Conservation (phyloP, 73 alveolate genomes). For the Breviolum minutum region DNA sequence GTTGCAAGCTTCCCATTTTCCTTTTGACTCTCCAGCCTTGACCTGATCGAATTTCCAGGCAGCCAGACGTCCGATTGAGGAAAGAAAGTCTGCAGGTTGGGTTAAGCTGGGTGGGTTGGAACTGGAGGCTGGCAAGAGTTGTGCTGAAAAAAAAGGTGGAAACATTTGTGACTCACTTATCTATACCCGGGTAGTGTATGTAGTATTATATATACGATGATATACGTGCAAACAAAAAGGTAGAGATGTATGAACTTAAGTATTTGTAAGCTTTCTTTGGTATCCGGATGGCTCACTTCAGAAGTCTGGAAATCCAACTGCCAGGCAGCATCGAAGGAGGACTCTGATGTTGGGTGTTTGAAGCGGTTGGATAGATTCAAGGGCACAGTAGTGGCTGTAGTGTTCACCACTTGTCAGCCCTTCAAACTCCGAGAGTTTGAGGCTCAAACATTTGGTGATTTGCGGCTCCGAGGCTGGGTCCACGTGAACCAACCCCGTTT, state of each 20-base stretch:
- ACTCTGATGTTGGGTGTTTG: background rate
- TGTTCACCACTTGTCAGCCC: too few species aligned
- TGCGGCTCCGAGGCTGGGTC: too few species aligned
- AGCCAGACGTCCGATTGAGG: constrained; percentile 20
- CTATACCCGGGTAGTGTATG: background rate
- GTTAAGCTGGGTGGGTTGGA: background rate
- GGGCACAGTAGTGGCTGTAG: too few species aligned
- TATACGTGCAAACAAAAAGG: background rate
- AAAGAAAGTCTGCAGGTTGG: constrained; percentile 33
- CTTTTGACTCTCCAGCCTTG: too few species aligned
- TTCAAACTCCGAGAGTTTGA: too few species aligned
- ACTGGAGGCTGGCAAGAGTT: background rate
- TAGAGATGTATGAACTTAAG: background rate
- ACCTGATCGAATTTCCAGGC: background rate
- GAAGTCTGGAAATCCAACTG: background rate
- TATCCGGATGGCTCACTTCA: background rate
- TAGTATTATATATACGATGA: background rate
- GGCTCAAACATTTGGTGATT: too few species aligned
- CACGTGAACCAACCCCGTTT: too few species aligned
- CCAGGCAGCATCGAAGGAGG: constrained; percentile 40
- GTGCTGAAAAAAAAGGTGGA: too few species aligned
- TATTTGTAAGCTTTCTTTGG: background rate
- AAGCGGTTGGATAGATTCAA: too few species aligned
- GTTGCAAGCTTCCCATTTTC: background rate
- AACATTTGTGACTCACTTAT: too few species aligned